Percentiles rank a stretch among this genome's conserved stretches.
Conservation (phyloP, 768 basidiomycete genomes). For the Serendipita sp. region DNA sequence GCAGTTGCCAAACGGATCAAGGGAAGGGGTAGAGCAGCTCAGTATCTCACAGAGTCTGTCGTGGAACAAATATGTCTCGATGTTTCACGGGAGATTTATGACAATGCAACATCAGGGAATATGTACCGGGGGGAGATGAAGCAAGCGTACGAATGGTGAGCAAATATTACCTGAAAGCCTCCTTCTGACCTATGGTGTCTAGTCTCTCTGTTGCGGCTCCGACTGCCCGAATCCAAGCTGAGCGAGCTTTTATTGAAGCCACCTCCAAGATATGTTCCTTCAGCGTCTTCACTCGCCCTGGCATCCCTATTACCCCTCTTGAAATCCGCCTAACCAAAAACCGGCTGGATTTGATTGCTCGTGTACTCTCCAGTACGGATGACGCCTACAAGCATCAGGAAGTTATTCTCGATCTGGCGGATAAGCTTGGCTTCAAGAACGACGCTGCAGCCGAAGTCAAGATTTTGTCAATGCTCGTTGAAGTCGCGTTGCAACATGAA, state of each 20-base stretch:
- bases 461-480: constrained; percentile 77
- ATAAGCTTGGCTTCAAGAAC: constrained; percentile 67
- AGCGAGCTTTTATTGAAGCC: constrained; percentile 92
- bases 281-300: constrained; percentile 59
- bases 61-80: constrained; percentile 69
- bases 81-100: constrained; percentile 81
- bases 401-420: constrained; percentile 76
- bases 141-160: constrained; percentile 87
- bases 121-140: constrained; percentile 92
- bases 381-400: constrained; percentile 87
- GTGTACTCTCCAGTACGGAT: constrained; percentile 65
- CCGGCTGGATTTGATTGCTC: constrained; percentile 71
- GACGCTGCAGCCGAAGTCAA: constrained; percentile 68
- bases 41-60: constrained; percentile 16
- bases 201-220: constrained; percentile 63
- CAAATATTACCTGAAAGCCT: not conserved
- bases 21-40: not conserved
- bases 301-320: constrained; percentile 70
- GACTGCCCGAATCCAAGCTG: constrained; percentile 44
- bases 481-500: constrained; percentile 67
- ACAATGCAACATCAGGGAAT: constrained; percentile 85
- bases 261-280: constrained; percentile 92
- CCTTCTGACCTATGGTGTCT: constrained; percentile 11
- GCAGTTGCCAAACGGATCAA: constrained; percentile 36
- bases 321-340: constrained; percentile 89